Evolutionary conservation across 2,329 filamentous ascomycete species (phyloP), one percentile per base, ranked within the genome.

Genomic region (Claviceps monticola): DNA sequence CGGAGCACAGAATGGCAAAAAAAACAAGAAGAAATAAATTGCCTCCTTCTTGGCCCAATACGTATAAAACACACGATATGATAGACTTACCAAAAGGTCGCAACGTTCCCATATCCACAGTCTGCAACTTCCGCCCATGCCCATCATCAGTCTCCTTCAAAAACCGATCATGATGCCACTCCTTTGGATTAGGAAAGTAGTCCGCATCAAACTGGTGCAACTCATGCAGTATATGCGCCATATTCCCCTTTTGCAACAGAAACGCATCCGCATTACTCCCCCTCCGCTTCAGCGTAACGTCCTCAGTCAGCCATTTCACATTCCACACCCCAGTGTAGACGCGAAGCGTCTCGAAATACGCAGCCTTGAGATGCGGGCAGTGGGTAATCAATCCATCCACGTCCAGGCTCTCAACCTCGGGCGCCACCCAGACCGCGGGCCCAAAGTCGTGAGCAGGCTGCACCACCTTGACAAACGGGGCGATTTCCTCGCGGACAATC

Each of bases 281-380:
- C 23, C 55, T 61, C 17, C 58, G 58, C 37, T 63, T 60, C 29
- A 71, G 54, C 3, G 61, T 54, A 1, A 63, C 57, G 34, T 71
- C 67, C 50, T 68, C 56, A n/a, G 59, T 58, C 39, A 68, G 50
- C 42, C 55, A 57, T 19, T 60, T 64, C 45, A 65, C 56, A 1
- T 59, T 57, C 63, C 66, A 67, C 2, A 60, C 57, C 14, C 62
- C 61, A 16, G 67, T 64, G 29, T 72, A 70, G 0, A 71, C 48
- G 11, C 70, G 60, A 46, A 71, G 46, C 0, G 68, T 70, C 54
- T 73, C 70, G 5, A 70, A 55, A 43, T 71, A 70, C 2, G 66
- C 60, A 1, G 67, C 67, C 48, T 69, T 64, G 13, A 73, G 63
- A 5, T 67, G 55, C 4, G 68, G 68, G 49, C 68, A 71, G 9